Conservation (phyloP, 2,329 filamentous ascomycete genomes). For the Botrytis pseudocinerea region DNA sequence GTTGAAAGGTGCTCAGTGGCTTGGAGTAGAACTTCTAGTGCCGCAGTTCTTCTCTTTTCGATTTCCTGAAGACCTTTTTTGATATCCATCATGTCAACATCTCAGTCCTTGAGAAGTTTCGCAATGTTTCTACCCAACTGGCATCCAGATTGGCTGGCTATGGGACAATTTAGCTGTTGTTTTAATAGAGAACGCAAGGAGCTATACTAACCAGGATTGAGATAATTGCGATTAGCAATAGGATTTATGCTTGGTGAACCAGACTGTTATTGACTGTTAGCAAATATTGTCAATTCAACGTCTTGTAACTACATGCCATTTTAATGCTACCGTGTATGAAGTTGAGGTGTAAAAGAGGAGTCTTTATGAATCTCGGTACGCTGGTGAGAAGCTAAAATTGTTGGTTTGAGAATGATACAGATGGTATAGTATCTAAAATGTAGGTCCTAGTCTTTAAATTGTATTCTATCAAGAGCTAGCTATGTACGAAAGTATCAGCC, state of each 20-base stretch:
- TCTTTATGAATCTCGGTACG: too few relatives aligned
- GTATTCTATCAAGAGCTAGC: too few relatives aligned
- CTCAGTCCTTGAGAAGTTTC: not conserved
- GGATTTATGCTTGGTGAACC: accelerated
- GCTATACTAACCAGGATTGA: not conserved
- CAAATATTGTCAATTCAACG: accelerated
- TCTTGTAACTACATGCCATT: not conserved
- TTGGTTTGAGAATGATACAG: too few relatives aligned
- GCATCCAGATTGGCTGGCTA: not conserved
- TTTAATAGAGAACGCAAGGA: accelerated
- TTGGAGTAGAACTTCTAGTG: not conserved
- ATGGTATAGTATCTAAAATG: too few relatives aligned
- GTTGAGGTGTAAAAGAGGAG: too few relatives aligned
- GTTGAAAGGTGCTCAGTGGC: accelerated
- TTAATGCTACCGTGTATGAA: not conserved
- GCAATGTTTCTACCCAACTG: not conserved
- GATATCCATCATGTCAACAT: not conserved
- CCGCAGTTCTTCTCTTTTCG: not conserved
- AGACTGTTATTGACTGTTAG: not conserved
- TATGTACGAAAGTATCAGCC: too few relatives aligned
- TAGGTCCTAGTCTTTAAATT: too few relatives aligned
- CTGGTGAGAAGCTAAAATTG: too few relatives aligned
- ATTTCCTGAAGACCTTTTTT: not conserved
- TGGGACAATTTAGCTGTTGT: accelerated
- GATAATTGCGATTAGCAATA: accelerated